These are phyloP conservation scores for Macrophomina phaseolina DNA, from an alignment of 2,329 filamentous ascomycete species.

Conservation along the genomic window DNA sequence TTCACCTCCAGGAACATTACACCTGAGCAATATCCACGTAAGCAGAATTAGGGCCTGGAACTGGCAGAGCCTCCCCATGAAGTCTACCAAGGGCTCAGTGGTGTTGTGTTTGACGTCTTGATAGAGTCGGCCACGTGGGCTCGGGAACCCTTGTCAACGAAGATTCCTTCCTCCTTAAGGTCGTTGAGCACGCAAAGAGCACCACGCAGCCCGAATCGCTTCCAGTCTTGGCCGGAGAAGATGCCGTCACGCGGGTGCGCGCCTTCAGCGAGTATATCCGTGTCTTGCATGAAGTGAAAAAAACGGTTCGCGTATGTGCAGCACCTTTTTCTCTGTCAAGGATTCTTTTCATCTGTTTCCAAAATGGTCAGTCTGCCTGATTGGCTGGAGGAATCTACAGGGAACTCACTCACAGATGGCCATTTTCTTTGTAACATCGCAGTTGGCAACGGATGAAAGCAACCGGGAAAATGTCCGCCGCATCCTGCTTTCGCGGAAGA, in stretches of 20 bases:
- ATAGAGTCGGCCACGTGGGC: background rate
- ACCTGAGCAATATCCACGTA: background rate
- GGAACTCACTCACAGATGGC: background rate
- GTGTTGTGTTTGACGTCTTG: background rate
- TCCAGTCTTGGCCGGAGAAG: background rate
- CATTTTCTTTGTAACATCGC: background rate
- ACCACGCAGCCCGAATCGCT: background rate
- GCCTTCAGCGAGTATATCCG: background rate
- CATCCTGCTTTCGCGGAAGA: too few relatives aligned
- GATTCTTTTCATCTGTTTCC: background rate
- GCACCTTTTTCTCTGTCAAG: background rate
- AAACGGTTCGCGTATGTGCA: background rate
- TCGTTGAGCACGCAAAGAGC: background rate
- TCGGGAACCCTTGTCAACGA: background rate
- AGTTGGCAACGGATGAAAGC: too few relatives aligned
- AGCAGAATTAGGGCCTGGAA: background rate
- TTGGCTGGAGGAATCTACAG: background rate
- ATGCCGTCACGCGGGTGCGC: background rate
- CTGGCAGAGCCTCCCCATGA: background rate
- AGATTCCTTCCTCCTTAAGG: background rate
- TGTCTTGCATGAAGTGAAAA: background rate
- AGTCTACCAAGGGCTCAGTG: background rate
- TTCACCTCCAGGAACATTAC: constrained; percentile 16
- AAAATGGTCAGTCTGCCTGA: background rate
- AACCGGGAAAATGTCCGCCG: too few relatives aligned